These are phyloP conservation scores for Pichia scutulata DNA, from an alignment of 805 yeast genomes.

Conservation along the genomic window DNA sequence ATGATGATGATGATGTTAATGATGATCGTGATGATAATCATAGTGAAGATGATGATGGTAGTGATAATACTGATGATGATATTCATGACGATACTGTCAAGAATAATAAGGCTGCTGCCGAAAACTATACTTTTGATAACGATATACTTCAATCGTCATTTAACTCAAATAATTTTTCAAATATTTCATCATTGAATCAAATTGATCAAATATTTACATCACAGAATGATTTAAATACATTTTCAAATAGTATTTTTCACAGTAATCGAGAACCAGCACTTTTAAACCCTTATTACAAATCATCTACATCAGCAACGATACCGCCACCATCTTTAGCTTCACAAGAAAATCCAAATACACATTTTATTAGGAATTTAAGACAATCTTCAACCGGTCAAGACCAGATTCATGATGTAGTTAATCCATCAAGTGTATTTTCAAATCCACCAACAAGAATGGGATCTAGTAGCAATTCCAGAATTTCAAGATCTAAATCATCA, in stretches of 20 bases:
- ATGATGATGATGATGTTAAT: constrained; percentile 6
- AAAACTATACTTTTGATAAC: neutral
- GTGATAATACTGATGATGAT: neutral
- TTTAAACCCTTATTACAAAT: neutral
- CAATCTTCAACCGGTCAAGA: neutral
- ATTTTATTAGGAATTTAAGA: neutral
- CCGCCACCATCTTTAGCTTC: neutral
- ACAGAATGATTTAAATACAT: constrained; percentile 2
- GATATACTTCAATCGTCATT: neutral
- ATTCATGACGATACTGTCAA: neutral
- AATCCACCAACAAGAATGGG: constrained; percentile 1
- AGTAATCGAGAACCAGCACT: neutral
- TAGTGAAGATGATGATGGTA: neutral
- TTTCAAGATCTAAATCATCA: constrained; percentile 41
- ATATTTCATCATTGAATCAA: neutral
- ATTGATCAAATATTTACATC: neutral
- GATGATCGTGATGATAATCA: neutral
- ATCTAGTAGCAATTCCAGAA: constrained; percentile 6
- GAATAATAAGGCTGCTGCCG: neutral
- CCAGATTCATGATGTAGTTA: neutral
- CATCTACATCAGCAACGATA: neutral
- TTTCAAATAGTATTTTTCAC: neutral
- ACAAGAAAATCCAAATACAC: neutral
- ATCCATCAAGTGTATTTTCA: neutral
- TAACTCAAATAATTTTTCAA: neutral